Evolutionary conservation across 2,329 filamentous ascomycete genomes (phyloP), one percentile per base, ranked within the genome.

Genomic region (Scedosporium dehoogii): DNA sequence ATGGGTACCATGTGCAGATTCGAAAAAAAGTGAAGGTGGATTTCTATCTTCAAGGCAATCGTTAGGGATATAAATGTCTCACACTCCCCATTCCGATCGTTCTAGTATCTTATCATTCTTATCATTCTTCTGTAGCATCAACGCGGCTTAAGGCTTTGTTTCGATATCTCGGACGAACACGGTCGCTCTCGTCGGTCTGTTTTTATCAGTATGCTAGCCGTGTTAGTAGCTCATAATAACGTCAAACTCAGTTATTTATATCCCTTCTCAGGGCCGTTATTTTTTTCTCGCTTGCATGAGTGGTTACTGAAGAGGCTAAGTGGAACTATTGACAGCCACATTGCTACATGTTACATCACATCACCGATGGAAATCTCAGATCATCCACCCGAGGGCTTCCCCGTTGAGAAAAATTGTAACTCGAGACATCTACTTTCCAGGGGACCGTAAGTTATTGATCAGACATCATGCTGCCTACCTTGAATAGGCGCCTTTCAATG

Each of bases 61-160:
- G 85, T 75, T 14, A 86, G 72, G 9, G 81, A 76, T 78, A 86
- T 82, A 63, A 38, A 79, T 81, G 3, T 78, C 79, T n/a, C 83
- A 85, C 87, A 66, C 77, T 80, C 4, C 83, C 83, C 18, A 78
- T 81, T 23, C 81, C 82, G 46, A 85, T 78, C 74, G 85, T 81
- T 59, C 80, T 82, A 64, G 85, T 71, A 76, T 81, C 62, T 5
- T 18, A 14, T 51, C n/a, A n/a, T n/a, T n/a, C n/a, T n/a, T n/a
- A n/a, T n/a, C n/a, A n/a, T n/a, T n/a, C n/a, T n/a, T n/a, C n/a
- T n/a, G 41, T 63, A 18, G n/a, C 9, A 23, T 16, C 1, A 44
- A 3, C 4, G 33, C 33, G 33, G 10, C 33, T 38, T 14, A 12
- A 38, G 12, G 33, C 10, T 38, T 38, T 38, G 33, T 10, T 14